phyloP scores from a whole-genome alignment of 1,284 basidiomycete genomes.

The Irpex lacteus region DNA sequence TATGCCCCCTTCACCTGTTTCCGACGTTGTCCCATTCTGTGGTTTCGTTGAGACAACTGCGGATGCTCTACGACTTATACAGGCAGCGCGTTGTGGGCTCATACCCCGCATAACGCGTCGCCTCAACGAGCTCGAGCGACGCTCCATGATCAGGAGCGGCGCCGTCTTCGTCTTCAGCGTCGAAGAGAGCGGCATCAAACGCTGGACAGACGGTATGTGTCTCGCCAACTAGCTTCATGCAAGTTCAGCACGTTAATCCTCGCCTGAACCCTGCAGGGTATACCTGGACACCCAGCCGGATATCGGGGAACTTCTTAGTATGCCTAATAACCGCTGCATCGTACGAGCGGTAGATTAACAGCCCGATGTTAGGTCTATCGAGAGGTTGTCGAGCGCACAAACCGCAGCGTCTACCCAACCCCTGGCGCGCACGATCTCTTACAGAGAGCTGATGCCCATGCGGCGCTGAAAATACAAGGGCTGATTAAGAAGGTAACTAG shows the following conservation, averaged over 20 bases:
- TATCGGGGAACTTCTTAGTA: slow-evolving; percentile 79
- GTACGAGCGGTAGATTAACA: slow-evolving; percentile 2
- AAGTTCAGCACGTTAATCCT: neutral
- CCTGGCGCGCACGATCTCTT: slow-evolving; percentile 18
- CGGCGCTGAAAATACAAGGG: slow-evolving; percentile 68
- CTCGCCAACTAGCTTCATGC: neutral
- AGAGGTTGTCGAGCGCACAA: slow-evolving; percentile 64
- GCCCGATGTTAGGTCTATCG: slow-evolving; percentile 57
- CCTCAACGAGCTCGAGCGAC: slow-evolving; percentile 72
- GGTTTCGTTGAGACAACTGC: slow-evolving; percentile 76
- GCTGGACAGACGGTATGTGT: slow-evolving; percentile 65
- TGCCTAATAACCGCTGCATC: slow-evolving; percentile 20
- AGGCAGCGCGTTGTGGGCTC: slow-evolving; percentile 70
- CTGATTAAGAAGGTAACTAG: slow-evolving; percentile 65
- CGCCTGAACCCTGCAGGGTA: slow-evolving; percentile 41
- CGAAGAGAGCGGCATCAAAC: slow-evolving; percentile 79
- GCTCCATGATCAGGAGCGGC: slow-evolving; percentile 75
- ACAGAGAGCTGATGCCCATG: slow-evolving; percentile 41
- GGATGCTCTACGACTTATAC: slow-evolving; percentile 75
- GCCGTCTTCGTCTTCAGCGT: slow-evolving; percentile 82
- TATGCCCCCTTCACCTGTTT: slow-evolving; percentile 10
- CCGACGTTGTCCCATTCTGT: slow-evolving; percentile 48
- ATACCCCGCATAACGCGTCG: slow-evolving; percentile 77
- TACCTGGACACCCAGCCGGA: slow-evolving; percentile 79
- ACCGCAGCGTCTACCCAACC: slow-evolving; percentile 37